A percentile compares a stretch with the other conserved stretches of the same genome.
phyloP scores from a whole-genome alignment of 805 yeast species.

The Yamadazyma philogaea region DNA sequence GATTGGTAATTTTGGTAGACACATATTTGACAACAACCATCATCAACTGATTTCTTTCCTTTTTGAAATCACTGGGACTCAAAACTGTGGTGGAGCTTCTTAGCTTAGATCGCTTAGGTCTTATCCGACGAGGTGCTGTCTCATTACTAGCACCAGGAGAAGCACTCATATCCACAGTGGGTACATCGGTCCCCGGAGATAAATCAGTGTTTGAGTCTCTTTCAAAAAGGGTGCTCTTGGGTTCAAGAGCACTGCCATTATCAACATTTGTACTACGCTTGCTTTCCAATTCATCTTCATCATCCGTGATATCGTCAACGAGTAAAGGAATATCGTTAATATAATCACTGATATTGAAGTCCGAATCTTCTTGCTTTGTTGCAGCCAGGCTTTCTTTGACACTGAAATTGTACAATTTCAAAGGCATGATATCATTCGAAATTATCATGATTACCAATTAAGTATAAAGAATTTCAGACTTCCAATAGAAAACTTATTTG shows the following conservation, averaged over 20 bases:
- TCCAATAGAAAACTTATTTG: neutral
- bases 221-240: neutral
- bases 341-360: conserved; percentile 17
- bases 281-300: conserved; percentile 11
- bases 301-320: conserved; percentile 14
- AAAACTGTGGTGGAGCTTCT: neutral
- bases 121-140: neutral
- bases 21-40: conserved; percentile 40
- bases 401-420: conserved; percentile 2
- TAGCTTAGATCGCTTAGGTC: conserved; percentile 7
- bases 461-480: conserved; percentile 6
- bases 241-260: neutral
- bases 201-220: neutral
- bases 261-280: conserved; percentile 1
- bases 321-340: conserved; percentile 16
- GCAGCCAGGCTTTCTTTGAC: neutral
- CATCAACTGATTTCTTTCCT: conserved; percentile 39
- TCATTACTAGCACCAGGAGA: neutral
- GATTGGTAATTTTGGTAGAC: conserved; percentile 41
- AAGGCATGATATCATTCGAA: conserved; percentile 8
- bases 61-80: conserved; percentile 22
- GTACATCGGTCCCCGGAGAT: neutral
- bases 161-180: neutral
- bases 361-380: conserved; percentile 1
- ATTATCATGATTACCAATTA: conserved; percentile 6